Evolutionary conservation across 345 rosid species (phyloP).

Genomic region (Stellera chamaejasme): DNA sequence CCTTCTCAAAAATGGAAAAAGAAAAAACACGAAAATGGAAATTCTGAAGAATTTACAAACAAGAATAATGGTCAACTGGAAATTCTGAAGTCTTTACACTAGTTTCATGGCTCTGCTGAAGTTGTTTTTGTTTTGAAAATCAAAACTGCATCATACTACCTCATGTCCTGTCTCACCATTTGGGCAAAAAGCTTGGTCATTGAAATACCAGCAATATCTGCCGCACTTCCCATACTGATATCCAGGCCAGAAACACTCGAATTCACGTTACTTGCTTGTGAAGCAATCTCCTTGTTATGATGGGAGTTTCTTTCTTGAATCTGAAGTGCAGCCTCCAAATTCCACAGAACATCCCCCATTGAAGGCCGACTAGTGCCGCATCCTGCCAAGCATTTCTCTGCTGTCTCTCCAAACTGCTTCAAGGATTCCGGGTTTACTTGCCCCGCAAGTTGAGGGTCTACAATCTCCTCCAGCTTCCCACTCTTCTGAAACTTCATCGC

Average conservation of each 20-base stretch:
- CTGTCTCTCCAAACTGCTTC: slow-evolving; percentile 43
- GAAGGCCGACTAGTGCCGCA: slow-evolving; percentile 43
- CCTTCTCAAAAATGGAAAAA: too few relatives aligned
- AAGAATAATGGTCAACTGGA: too few relatives aligned
- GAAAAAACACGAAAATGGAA: too few relatives aligned
- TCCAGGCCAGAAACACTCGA: slow-evolving; percentile 17
- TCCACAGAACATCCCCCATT: slow-evolving; percentile 67
- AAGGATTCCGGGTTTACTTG: slow-evolving; percentile 40
- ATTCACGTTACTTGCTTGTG: slow-evolving; percentile 16
- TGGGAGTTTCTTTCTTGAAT: slow-evolving; percentile 30
- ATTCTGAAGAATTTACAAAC: too few relatives aligned
- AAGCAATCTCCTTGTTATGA: not conserved
- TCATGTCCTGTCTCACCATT: slow-evolving; percentile 49
- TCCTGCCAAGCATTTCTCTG: slow-evolving; percentile 52
- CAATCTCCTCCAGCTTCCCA: slow-evolving; percentile 34
- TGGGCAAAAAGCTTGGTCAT: slow-evolving; percentile 62
- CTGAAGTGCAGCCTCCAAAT: slow-evolving; percentile 52
- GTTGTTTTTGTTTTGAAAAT: too few relatives aligned
- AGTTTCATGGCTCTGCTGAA: too few relatives aligned
- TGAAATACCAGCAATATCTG: slow-evolving; percentile 39
- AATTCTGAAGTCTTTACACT: too few relatives aligned
- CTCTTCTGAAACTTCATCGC: slow-evolving; percentile 27
- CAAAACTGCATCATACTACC: slow-evolving; percentile 12
- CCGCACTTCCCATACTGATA: slow-evolving; percentile 24
- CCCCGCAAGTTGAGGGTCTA: slow-evolving; percentile 36